Base-by-base conservation (phyloP, 805 yeast species). In the Wickerhamiella brachini region DNA sequence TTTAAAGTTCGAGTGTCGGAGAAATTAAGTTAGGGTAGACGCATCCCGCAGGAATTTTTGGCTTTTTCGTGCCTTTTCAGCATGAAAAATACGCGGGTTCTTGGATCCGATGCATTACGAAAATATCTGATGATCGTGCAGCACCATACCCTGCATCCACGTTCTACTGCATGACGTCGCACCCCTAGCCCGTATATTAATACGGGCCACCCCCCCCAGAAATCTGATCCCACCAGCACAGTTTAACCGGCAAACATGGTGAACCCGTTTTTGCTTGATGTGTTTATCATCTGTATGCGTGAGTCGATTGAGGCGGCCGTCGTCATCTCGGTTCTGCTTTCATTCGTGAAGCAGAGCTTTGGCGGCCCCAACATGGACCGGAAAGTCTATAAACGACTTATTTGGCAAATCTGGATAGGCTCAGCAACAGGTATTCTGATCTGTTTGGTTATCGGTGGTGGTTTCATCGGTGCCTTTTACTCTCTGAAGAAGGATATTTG, bases 401-500 rank as follows among this genome's bases (percentile, higher is more conserved):
- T 74, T n/a, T 71, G 69, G 64, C 97, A 90, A 65, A 90, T 90
- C 49, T 90, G 96, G 96, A 46, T 73, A 3, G 98, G 98, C 52
- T 76, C 93, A 2, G 65, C 70, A 5, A 46, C 71, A 3, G 98
- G 97, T 58, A 73, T 90, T 29, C 57, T 83, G 24, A 68, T 86
- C 48, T 90, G 97, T 82, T 62, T 90, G 48, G 74, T 79, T 51
- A 72, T 90, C 56, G 98, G 98, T 67, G 83, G 85, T 69, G 95
- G 88, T 51, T 89, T 90, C 70, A 89, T 90, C 65, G 98, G 95
- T 68, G 88, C 87, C 21, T 90, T 86, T 72, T 90, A 90, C 67
- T 70, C 84, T 38, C 73, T 84, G 48, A 81, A 83, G 56, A 77
- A 77, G 50, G 94, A 90, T 76, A 77, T 90, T 57, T 90, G 95